Evolutionary conservation across 2,329 filamentous ascomycete species (phyloP).

Genomic region (Pseudocercospora eumusae): DNA sequence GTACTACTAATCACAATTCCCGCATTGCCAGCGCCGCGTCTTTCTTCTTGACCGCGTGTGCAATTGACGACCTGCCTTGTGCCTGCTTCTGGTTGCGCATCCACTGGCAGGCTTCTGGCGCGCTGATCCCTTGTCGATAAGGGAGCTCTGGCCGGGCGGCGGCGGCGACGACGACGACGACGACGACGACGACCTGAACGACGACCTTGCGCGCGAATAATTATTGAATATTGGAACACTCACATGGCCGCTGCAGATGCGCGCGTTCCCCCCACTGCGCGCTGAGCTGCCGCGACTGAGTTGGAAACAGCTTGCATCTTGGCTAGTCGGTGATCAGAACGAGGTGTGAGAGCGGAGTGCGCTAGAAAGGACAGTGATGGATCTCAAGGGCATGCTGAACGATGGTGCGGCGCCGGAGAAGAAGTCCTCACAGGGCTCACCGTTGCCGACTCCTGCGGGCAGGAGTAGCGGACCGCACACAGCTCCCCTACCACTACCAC

Average conservation of each 20-base stretch:
- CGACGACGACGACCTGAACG: neutral
- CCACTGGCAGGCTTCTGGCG: neutral
- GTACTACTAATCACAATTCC: neutral
- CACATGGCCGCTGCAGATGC: slow-evolving; percentile 21
- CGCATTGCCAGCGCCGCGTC: neutral
- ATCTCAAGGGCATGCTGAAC: slow-evolving; percentile 39
- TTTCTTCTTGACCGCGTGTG: neutral
- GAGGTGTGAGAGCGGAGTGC: neutral
- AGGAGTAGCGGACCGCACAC: slow-evolving; percentile 23
- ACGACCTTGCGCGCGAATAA: neutral
- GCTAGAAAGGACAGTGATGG: slow-evolving; percentile 29
- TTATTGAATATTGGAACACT: neutral
- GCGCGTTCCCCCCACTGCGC: slow-evolving; percentile 8
- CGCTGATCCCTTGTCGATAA: slow-evolving; percentile 14
- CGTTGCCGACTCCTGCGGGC: slow-evolving; percentile 17
- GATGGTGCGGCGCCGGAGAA: slow-evolving; percentile 34
- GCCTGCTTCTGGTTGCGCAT: neutral
- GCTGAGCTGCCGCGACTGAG: neutral
- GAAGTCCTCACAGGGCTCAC: slow-evolving; percentile 27
- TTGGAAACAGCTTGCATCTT: neutral
- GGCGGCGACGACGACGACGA: neutral
- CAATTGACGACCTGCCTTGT: neutral
- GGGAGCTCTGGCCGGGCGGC: slow-evolving; percentile 7
- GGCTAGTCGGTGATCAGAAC: neutral
- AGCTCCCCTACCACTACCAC: slow-evolving; percentile 17